Evolutionary conservation across 805 yeast genomes (phyloP).

Genomic region (Wickerhamomyces kurtzmanii): DNA sequence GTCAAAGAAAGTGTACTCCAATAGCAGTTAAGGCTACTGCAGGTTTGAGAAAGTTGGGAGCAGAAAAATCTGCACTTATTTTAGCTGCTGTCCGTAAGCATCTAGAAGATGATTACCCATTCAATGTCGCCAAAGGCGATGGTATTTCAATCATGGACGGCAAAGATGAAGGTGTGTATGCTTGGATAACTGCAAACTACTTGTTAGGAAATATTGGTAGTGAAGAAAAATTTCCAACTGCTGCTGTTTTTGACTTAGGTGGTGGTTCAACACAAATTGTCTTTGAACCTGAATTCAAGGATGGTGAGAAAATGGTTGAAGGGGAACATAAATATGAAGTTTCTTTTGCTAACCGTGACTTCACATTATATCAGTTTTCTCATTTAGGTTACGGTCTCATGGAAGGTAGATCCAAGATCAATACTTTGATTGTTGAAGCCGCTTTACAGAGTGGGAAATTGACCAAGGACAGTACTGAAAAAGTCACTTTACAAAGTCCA

Average conservation of each 20-base stretch:
- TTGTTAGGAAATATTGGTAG: conserved; percentile 89
- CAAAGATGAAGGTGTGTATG: conserved; percentile 94
- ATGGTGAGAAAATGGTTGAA: conserved; percentile 55
- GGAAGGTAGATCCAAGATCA: conserved; percentile 84
- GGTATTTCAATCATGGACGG: conserved; percentile 95
- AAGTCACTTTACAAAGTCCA: conserved; percentile 55
- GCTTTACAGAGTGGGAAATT: conserved; percentile 32
- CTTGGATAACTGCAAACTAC: conserved; percentile 96
- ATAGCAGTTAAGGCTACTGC: conserved; percentile 98
- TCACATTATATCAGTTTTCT: conserved; percentile 82
- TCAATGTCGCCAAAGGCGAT: conserved; percentile 79
- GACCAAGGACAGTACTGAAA: conserved; percentile 27
- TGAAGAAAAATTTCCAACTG: conserved; percentile 66
- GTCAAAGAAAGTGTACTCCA: conserved; percentile 74
- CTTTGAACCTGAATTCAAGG: conserved; percentile 77
- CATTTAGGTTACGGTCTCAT: conserved; percentile 94
- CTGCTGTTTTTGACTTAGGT: conserved; percentile 95
- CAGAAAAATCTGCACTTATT: conserved; percentile 59
- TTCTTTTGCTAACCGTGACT: conserved; percentile 72
- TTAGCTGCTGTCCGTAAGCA: conserved; percentile 68
- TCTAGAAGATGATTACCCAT: conserved; percentile 76
- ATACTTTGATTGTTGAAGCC: conserved; percentile 49
- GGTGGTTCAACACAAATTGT: conserved; percentile 99
- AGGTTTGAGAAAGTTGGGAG: conserved; percentile 82
- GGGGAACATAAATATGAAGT: conserved; percentile 86